phyloP scores from a whole-genome alignment of 495 filamentous ascomycete species.

The Tuber melanosporum region DNA sequence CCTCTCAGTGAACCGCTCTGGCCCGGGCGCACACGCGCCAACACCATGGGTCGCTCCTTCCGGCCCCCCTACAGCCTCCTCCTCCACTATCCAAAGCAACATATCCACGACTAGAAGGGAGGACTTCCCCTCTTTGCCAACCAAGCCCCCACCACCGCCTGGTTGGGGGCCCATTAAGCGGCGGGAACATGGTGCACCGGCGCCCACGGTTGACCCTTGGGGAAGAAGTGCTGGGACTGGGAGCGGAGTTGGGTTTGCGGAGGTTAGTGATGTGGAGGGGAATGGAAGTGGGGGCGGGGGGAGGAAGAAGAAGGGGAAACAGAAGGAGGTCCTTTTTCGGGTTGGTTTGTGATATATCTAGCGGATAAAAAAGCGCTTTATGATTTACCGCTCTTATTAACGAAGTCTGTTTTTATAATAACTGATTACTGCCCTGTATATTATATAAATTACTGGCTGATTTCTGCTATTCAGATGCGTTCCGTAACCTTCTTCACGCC shows the following conservation, averaged over 20 bases:
- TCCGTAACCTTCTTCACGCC: slow-evolving; percentile 11
- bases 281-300: slow-evolving; percentile 12
- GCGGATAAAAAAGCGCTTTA: background rate
- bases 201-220: slow-evolving; percentile 26
- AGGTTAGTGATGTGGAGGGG: slow-evolving; percentile 33
- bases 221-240: slow-evolving; percentile 7
- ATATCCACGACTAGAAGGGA: slow-evolving; percentile 7
- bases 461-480: background rate
- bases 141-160: slow-evolving; percentile 28
- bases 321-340: slow-evolving; percentile 36
- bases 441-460: background rate
- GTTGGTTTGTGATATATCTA: slow-evolving; percentile 21
- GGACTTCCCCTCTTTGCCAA: slow-evolving; percentile 37
- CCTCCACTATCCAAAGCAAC: slow-evolving; percentile 22
- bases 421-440: background rate
- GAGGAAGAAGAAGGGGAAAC: slow-evolving; percentile 39
- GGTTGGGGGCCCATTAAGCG: slow-evolving; percentile 34
- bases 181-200: slow-evolving; percentile 23
- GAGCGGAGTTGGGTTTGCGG: slow-evolving; percentile 20
- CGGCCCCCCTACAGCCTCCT: slow-evolving; percentile 38
- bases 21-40: slow-evolving; percentile 46
- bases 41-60: slow-evolving; percentile 50
- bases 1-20: slow-evolving; percentile 30
- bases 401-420: background rate
- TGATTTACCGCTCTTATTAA: background rate